A percentile compares a stretch with the other conserved stretches of the same genome.
Evolutionary conservation across 768 basidiomycete species (phyloP).

Genomic region (Lactifluus volemus): DNA sequence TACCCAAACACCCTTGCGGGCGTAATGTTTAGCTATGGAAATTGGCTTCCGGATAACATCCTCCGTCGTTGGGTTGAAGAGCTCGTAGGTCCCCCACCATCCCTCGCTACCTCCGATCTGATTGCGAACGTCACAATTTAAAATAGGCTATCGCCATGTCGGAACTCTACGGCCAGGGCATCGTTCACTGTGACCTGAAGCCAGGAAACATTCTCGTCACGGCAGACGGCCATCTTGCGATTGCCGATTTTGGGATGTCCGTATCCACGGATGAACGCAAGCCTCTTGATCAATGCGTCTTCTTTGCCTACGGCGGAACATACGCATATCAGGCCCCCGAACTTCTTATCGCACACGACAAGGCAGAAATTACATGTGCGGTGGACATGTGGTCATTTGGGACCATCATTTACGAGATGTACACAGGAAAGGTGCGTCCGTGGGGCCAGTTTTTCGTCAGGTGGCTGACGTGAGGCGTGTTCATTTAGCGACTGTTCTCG

Average conservation of each 20-base stretch:
- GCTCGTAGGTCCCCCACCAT: background rate
- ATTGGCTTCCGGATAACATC: background rate
- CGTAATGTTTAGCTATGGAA: background rate
- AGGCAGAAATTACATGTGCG: conserved; percentile 1
- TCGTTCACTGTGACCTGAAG: conserved; percentile 45
- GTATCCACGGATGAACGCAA: background rate
- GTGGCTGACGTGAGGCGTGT: background rate
- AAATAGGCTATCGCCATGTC: conserved; percentile 14
- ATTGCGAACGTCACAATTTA: background rate
- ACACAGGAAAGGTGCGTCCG: background rate
- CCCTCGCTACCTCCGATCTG: too few relatives aligned
- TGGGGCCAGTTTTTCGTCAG: background rate
- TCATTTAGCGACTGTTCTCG: conserved; percentile 9
- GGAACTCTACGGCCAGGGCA: conserved; percentile 32
- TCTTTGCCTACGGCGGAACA: conserved; percentile 10
- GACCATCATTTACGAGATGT: conserved; percentile 12
- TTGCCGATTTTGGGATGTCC: conserved; percentile 19
- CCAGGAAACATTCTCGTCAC: conserved; percentile 28
- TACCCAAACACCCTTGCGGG: conserved; percentile 10
- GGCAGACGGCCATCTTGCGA: conserved; percentile 13
- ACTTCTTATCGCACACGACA: conserved; percentile 3
- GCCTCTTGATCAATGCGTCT: background rate
- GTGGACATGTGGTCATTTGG: conserved; percentile 17
- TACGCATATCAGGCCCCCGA: conserved; percentile 17
- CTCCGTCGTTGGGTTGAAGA: conserved; percentile 8